These are phyloP conservation scores for Aspergillus fumigatus DNA, from an alignment of 2,329 filamentous ascomycete species.

Conservation along the genomic window DNA sequence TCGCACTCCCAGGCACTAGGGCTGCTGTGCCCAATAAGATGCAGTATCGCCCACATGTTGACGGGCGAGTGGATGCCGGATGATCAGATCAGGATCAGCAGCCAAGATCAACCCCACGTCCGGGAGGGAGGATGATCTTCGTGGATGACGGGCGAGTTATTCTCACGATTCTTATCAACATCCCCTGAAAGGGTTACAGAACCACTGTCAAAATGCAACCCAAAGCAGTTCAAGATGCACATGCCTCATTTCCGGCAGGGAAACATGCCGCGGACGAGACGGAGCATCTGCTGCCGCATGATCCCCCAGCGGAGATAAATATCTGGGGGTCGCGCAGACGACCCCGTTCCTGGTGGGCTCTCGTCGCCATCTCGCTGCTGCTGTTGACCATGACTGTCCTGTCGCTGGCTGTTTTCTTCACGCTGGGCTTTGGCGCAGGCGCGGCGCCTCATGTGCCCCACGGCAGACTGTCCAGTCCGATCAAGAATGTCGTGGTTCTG, in stretches of 20 bases:
- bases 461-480: slow-evolving; percentile 23
- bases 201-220: not conserved
- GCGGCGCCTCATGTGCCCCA: slow-evolving; percentile 3
- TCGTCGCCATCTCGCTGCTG: not conserved
- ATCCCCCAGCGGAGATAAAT: not conserved
- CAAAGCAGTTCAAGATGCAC: not conserved
- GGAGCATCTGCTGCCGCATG: not conserved
- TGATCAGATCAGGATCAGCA: not conserved
- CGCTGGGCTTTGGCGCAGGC: slow-evolving; percentile 9
- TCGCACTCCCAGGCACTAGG: not conserved
- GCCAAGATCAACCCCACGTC: not conserved
- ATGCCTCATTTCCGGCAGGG: not conserved
- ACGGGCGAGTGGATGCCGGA: not conserved
- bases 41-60: not conserved
- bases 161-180: not conserved
- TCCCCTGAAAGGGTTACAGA: not conserved
- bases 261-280: not conserved
- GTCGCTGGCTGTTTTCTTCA: slow-evolving; percentile 9
- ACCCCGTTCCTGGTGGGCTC: not conserved
- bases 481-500: slow-evolving; percentile 48
- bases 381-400: slow-evolving; percentile 6
- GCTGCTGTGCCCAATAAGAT: not conserved
- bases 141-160: not conserved
- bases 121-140: not conserved
- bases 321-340: not conserved